Evolutionary conservation across 768 basidiomycete species (phyloP).

Genomic region (Austroboletus eburneus): DNA sequence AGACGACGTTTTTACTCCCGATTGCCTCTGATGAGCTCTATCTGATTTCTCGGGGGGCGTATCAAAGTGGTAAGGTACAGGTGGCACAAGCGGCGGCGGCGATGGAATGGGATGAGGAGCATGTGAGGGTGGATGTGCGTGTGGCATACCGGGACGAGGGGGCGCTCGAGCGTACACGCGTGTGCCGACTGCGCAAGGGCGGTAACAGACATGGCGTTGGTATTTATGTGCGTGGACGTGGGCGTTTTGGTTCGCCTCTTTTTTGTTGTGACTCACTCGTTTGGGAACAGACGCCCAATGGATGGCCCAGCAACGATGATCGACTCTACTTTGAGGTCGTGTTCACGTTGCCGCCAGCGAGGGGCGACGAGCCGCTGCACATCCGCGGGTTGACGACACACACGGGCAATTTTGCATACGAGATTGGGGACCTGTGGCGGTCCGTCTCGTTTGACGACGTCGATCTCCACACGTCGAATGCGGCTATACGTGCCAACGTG

Average conservation of each 20-base stretch:
- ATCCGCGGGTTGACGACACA: conserved; percentile 28
- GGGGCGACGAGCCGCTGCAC: conserved; percentile 8
- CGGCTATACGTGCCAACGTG: conserved; percentile 27
- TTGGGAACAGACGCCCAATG: conserved; percentile 22
- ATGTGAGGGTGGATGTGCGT: conserved; percentile 28
- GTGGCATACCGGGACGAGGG: conserved; percentile 24
- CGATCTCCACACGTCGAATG: conserved; percentile 20
- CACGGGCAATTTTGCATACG: conserved; percentile 28
- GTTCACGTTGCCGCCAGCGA: conserved; percentile 27
- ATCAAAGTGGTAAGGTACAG: conserved; percentile 19
- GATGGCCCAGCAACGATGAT: conserved; percentile 4
- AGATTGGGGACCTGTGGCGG: conserved; percentile 25
- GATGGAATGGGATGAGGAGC: neutral
- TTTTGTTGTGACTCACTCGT: too few relatives aligned
- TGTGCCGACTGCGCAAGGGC: conserved; percentile 29
- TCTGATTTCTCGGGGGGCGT: conserved; percentile 32
- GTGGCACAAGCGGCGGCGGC: conserved; percentile 16
- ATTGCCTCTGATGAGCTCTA: conserved; percentile 29
- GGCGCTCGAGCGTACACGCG: conserved; percentile 25
- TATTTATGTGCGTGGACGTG: conserved; percentile 38
- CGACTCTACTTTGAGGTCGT: conserved; percentile 27
- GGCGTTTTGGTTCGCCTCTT: conserved; percentile 6
- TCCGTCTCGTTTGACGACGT: conserved; percentile 27
- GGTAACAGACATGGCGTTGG: conserved; percentile 33
- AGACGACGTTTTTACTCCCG: conserved; percentile 29